A percentile compares a stretch with the other conserved stretches of the same genome.
Evolutionary conservation across 768 basidiomycete genomes (phyloP).

Genomic region (Xerocomus spinulosus): DNA sequence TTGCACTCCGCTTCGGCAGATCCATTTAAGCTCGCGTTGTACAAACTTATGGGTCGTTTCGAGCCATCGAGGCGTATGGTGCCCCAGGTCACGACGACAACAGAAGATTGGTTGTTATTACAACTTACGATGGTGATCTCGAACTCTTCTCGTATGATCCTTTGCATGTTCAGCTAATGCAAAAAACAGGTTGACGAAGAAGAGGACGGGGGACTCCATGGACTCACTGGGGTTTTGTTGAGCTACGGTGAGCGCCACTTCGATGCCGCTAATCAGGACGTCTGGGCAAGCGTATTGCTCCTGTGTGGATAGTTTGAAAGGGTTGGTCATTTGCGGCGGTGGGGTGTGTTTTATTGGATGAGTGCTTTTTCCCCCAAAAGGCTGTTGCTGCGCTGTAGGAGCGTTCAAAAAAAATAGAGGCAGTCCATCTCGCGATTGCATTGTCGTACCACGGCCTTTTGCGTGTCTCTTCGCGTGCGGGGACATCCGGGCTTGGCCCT

Average conservation of each 20-base stretch:
- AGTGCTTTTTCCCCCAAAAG: conserved; percentile 39
- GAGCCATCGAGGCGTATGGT: conserved; percentile 79
- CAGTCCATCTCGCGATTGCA: conserved; percentile 89
- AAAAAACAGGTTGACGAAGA: conserved; percentile 69
- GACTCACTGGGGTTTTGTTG: conserved; percentile 68
- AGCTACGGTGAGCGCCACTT: conserved; percentile 83
- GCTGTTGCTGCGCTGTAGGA: conserved; percentile 90
- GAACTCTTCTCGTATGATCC: background rate
- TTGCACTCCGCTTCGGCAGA: conserved; percentile 82
- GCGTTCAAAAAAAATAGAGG: conserved; percentile 83
- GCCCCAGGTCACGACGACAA: conserved; percentile 80
- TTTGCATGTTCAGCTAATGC: conserved; percentile 4
- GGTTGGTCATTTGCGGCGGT: conserved; percentile 39
- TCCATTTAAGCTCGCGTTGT: conserved; percentile 93
- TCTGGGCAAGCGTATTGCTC: conserved; percentile 80
- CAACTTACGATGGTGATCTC: conserved; percentile 76
- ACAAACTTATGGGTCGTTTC: conserved; percentile 91
- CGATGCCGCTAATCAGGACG: conserved; percentile 58
- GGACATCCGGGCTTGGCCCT: conserved; percentile 80
- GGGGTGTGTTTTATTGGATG: background rate
- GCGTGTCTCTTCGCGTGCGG: conserved; percentile 73
- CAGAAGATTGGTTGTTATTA: conserved; percentile 99
- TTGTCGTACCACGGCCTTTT: conserved; percentile 91
- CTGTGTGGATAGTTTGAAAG: conserved; percentile 94
- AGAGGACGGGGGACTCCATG: conserved; percentile 70